Evolutionary conservation across 73 alveolate species (phyloP), one percentile per base, ranked within the genome.

Genomic region (Tetrahymena malaccensis): DNA sequence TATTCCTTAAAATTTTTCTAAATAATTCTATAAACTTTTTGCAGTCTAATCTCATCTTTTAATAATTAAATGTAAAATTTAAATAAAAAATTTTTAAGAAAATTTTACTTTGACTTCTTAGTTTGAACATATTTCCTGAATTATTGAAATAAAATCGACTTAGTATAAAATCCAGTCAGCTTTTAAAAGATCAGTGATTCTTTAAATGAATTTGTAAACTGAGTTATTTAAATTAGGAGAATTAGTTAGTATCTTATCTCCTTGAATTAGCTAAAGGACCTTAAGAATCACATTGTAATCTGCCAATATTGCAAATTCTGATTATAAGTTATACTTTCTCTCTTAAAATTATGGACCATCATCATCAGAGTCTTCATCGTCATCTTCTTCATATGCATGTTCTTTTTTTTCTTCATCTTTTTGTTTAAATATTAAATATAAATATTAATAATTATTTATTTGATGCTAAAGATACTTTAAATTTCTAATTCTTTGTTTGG

Each of bases 121-220:
- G 58, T 97, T 97, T 25, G 93, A 35, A 10, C 96, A 37, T 21
- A 97, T 93, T 89, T 93, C 85, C 33, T 97, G 93, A 43, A 98
- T 94, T 16, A 93, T 85, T 25, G 93, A 85, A 33, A 98, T 85
- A 96, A 95, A 98, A 43, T 97, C 98, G 4, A 97, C 43, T 85
- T 98, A 94, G 96, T 96, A 98, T 84, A 98, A 98, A 35, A 98
- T 95, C 98, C 98, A 98, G 34, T 97, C 97, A 9, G 98, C 98
- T 84, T 96, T 93, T n/a, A 97, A 85, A 35, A 96, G 94, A 93
- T 96, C 95, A n/a, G 96, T 94, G 17, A 98, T 95, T 95, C 98
- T 95, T 58, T 94, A 93, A 43, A 98, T 96, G 83, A 94, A 96
- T 19, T 93, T 43, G 27, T 38, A 93, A 35, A 94, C 94, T 11